A percentile compares a stretch with the other conserved stretches of the same genome.
phyloP scores from a whole-genome alignment of 805 yeast species.

The Spathaspora boniae region DNA sequence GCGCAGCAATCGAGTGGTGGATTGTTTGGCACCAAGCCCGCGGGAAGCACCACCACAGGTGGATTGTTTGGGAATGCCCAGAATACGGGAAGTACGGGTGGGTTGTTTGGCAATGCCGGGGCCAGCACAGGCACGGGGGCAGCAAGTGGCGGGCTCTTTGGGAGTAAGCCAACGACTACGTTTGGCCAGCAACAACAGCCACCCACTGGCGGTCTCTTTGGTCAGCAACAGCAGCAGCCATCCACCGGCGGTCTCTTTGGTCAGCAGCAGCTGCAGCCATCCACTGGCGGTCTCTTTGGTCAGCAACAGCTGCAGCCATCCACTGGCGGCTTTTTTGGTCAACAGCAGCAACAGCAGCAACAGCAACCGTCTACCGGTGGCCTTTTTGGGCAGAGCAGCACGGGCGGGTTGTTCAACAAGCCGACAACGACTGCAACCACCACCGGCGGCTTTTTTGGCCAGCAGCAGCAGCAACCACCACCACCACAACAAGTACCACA shows the following conservation, averaged over 20 bases:
- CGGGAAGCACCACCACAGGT: constrained; percentile 14
- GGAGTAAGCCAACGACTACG: constrained; percentile 14
- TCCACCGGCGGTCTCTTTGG: too few species aligned
- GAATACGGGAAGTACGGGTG: constrained; percentile 17
- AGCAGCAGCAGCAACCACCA: constrained; percentile 9
- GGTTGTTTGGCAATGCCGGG: constrained; percentile 16
- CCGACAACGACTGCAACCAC: constrained; percentile 4
- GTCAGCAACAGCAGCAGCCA: too few species aligned
- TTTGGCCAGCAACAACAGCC: too few species aligned
- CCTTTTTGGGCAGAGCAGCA: constrained; percentile 16
- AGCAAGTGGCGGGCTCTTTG: constrained; percentile 26
- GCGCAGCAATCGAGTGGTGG: constrained; percentile 15
- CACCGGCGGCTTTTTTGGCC: constrained; percentile 7
- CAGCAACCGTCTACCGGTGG: constrained; percentile 14
- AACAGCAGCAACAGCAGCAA: constrained; percentile 14
- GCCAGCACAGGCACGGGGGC: too few species aligned
- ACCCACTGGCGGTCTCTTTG: too few species aligned
- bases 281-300: too few species aligned
- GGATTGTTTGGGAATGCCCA: constrained; percentile 15
- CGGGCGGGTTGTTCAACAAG: constrained; percentile 14
- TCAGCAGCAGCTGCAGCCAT: too few species aligned
- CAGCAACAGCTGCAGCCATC: too few species aligned
- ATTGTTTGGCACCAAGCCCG: constrained; percentile 18
- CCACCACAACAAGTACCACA: constrained; percentile 11
- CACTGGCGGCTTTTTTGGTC: constrained; percentile 28